A percentile compares a stretch with the other conserved stretches of the same genome.
These are phyloP conservation scores for Chenopodium suecicum DNA, from an alignment of 148 eudicot genomes.

Conservation along the genomic window DNA sequence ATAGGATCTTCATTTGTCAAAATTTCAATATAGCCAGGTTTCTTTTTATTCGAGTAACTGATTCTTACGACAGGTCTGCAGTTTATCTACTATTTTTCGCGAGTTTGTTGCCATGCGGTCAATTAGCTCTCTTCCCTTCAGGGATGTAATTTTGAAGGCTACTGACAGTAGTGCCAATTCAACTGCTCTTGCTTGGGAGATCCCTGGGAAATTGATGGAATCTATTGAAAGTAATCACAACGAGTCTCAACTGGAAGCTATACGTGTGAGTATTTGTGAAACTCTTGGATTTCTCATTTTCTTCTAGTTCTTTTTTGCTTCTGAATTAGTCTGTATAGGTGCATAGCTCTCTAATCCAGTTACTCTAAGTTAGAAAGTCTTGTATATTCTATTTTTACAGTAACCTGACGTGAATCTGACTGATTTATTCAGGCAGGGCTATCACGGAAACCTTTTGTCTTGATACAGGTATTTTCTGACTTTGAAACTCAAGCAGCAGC, in stretches of 20 bases:
- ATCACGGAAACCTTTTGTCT: conserved; percentile 72
- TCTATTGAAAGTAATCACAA: conserved; percentile 84
- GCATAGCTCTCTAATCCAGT: background rate
- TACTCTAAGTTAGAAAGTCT: background rate
- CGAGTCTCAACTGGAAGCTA: conserved; percentile 79
- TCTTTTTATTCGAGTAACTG: background rate
- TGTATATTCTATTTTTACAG: background rate
- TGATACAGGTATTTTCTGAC: conserved; percentile 71
- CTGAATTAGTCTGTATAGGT: background rate
- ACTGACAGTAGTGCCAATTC: conserved; percentile 46
- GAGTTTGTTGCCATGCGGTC: conserved; percentile 92
- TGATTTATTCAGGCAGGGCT: conserved; percentile 74
- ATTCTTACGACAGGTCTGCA: conserved; percentile 59
- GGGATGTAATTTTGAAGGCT: conserved; percentile 76
- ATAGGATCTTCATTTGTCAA: background rate
- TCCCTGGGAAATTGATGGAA: conserved; percentile 65
- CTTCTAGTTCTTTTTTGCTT: background rate
- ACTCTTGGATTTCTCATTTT: background rate
- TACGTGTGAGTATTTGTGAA: conserved; percentile 58
- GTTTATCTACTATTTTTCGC: conserved; percentile 89
- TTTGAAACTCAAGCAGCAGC: conserved; percentile 14
- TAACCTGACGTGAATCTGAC: background rate
- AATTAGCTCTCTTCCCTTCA: conserved; percentile 68
- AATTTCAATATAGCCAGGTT: background rate
- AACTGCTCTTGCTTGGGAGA: conserved; percentile 70